A percentile compares a stretch with the other conserved stretches of the same genome.
Conservation (phyloP, 2,329 filamentous ascomycete genomes). For the Rugonectria rugulosa region DNA sequence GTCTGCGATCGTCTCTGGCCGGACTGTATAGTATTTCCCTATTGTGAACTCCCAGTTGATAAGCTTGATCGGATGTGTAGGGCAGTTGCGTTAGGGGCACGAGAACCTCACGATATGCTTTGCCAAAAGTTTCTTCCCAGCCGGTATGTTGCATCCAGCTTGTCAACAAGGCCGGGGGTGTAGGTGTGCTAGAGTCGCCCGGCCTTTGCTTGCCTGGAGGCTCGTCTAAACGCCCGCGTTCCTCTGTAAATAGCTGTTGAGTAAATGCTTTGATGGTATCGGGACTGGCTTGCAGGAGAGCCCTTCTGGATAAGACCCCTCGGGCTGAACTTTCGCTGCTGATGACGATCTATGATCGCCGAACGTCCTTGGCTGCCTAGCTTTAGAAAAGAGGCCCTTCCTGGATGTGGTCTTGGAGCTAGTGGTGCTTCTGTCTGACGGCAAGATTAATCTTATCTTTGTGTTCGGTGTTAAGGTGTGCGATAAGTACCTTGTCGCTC, state of each 20-base stretch:
- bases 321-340: neutral
- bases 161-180: neutral
- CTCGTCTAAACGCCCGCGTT: neutral
- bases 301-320: neutral
- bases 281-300: neutral
- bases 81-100: neutral
- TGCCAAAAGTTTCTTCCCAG: neutral
- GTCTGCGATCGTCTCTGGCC: neutral
- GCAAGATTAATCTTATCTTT: neutral
- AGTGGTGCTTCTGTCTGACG: neutral
- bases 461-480: neutral
- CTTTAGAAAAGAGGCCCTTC: conserved; percentile 5
- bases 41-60: neutral
- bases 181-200: neutral
- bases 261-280: neutral
- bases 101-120: neutral
- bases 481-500: conserved; percentile 1
- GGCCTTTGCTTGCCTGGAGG: neutral
- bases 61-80: neutral
- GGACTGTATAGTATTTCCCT: conserved; percentile 4
- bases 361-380: neutral
- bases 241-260: neutral
- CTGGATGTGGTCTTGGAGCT: conserved; percentile 2
- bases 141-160: conserved; percentile 9
- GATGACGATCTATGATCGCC: neutral